Evolutionary conservation across 441 rosid species (phyloP).

Genomic region (Metrosideros polymorpha): DNA sequence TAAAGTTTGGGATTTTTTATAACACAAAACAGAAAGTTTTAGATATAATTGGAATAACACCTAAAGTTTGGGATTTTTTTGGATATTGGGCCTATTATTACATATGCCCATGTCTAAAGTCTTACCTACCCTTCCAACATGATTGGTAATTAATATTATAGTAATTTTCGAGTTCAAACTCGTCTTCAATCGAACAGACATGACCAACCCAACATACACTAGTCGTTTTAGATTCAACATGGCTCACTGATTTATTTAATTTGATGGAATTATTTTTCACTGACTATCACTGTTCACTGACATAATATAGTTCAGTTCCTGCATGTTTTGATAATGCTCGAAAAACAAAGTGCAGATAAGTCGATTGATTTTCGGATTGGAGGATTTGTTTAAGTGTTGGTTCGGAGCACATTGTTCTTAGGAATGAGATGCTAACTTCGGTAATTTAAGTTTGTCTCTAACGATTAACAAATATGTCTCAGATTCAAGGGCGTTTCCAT

Average conservation of each 20-base stretch:
- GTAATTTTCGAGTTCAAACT: neutral
- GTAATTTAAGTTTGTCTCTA: neutral
- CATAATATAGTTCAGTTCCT: rapidly evolving
- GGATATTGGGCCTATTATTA: too few species aligned
- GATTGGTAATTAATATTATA: neutral
- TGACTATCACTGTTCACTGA: neutral
- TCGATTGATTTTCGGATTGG: neutral
- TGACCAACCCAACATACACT: neutral
- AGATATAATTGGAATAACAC: too few species aligned
- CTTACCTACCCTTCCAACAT: neutral
- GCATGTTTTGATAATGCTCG: neutral
- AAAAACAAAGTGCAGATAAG: neutral
- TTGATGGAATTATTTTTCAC: neutral
- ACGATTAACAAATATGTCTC: neutral
- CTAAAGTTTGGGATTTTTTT: too few species aligned
- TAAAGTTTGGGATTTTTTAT: too few species aligned
- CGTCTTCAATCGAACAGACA: neutral
- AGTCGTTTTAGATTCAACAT: neutral
- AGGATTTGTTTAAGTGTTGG: neutral
- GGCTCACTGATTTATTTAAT: neutral
- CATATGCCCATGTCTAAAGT: neutral
- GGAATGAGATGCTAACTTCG: neutral
- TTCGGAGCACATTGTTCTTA: rapidly evolving
- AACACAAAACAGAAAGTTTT: too few species aligned
- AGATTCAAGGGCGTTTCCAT: too few species aligned